Evolutionary conservation across 192 early-diverging fungal species (phyloP).

Genomic region (Funneliformis geosporum): DNA sequence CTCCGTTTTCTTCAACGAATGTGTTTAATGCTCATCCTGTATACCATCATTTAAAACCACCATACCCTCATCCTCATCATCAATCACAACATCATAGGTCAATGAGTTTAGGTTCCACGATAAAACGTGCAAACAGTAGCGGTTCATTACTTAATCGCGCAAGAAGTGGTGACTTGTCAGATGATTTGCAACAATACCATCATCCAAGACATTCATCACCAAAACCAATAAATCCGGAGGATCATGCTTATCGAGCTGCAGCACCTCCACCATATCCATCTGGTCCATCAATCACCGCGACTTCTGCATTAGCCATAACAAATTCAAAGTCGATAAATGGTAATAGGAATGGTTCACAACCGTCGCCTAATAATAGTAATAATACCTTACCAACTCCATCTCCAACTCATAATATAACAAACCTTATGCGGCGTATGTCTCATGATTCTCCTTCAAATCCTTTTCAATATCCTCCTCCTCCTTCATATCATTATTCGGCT

Average conservation of each 20-base stretch:
- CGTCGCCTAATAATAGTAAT: not conserved
- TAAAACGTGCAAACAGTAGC: conserved; percentile 31
- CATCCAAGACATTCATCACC: conserved; percentile 24
- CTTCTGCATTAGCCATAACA: conserved; percentile 32
- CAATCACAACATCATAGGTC: conserved; percentile 34
- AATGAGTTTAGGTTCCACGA: conserved; percentile 26
- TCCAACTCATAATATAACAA: conserved; percentile 19
- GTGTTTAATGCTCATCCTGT: conserved; percentile 37
- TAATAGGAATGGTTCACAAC: not conserved
- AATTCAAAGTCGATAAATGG: conserved; percentile 6
- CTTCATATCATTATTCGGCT: conserved; percentile 7
- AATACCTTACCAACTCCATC: not conserved
- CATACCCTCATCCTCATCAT: conserved; percentile 22
- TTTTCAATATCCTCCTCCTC: conserved; percentile 11
- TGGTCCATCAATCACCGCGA: conserved; percentile 18
- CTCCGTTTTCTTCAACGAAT: conserved; percentile 33
- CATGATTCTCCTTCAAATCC: conserved; percentile 26
- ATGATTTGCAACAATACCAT: conserved; percentile 24
- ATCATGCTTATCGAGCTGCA: conserved; percentile 25
- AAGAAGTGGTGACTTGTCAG: conserved; percentile 22
- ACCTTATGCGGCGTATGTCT: conserved; percentile 25
- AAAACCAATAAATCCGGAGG: conserved; percentile 25
- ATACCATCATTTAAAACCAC: conserved; percentile 32
- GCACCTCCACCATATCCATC: conserved; percentile 17
- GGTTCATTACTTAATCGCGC: conserved; percentile 26